phyloP scores from a whole-genome alignment of 2,329 filamentous ascomycete genomes.

The Phialophora verrucosa region DNA sequence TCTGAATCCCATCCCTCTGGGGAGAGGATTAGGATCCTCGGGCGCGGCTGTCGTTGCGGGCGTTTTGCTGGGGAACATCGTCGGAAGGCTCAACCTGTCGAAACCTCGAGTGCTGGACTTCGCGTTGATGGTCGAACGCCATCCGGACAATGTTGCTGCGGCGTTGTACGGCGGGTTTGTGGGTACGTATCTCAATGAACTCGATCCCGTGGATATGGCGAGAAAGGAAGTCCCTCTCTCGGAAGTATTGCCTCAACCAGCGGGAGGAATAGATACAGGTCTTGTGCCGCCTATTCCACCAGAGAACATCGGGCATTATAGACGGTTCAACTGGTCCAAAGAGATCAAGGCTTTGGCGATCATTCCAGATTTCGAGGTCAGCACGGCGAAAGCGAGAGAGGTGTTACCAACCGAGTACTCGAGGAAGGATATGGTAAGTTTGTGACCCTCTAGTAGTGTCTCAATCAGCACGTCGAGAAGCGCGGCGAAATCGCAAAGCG shows the following conservation, averaged over 20 bases:
- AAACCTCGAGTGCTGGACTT: constrained; percentile 83
- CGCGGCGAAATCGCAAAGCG: not conserved
- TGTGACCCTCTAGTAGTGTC: not conserved
- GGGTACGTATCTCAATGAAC: constrained; percentile 91
- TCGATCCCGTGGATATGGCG: constrained; percentile 85
- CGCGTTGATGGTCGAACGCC: constrained; percentile 89
- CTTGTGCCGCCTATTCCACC: constrained; percentile 87
- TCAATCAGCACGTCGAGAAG: not conserved
- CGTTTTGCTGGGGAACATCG: constrained; percentile 89
- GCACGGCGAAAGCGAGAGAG: constrained; percentile 87
- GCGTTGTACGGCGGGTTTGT: constrained; percentile 96
- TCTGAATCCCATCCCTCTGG: constrained; percentile 91
- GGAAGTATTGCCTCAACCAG: constrained; percentile 88
- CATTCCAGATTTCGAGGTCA: constrained; percentile 92
- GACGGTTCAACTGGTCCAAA: constrained; percentile 90
- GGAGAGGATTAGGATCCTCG: constrained; percentile 90
- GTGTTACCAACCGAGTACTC: constrained; percentile 82
- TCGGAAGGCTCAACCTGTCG: constrained; percentile 74
- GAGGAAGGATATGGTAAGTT: constrained; percentile 77
- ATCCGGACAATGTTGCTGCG: constrained; percentile 93
- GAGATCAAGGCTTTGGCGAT: constrained; percentile 98
- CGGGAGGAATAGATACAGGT: constrained; percentile 89
- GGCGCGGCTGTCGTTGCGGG: constrained; percentile 95
- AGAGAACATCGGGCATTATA: constrained; percentile 89
- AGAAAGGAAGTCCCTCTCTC: constrained; percentile 91